Base-by-base conservation (phyloP, 2,329 filamentous ascomycete species). In the Paracamarosporium sp. region DNA sequence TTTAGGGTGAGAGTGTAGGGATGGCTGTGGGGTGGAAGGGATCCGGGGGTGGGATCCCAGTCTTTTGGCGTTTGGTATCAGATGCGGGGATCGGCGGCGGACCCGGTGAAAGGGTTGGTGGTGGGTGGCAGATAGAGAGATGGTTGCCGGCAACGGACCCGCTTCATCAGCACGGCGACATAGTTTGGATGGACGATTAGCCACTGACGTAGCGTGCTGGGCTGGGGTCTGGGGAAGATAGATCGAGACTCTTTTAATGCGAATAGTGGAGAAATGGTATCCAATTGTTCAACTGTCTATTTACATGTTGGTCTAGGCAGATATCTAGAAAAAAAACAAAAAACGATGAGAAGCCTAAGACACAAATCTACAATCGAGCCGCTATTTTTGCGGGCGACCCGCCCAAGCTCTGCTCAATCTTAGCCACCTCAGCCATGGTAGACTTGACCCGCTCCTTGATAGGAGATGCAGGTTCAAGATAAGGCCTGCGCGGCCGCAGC, bases 341-440 rank as follows among this genome's bases (percentile, higher is more conserved):
- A 47, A 33, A 47, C 5, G 35, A 47, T 24, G n/a, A 35, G 20
- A 35, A 12, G 9, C 22, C 9, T 9, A 27, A 12, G 11, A 36
- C n/a, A 36, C 22, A 27, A 22, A 25, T n/a, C 43, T 30, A 53
- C 11, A 53, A 28, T 31, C 40, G 25, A 15, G 50, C 36, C 9
- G 27, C 20, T 24, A 35, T n/a, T 27, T 53, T 28, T n/a, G 40
- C 47, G 22, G 57, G 44, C 13, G 57, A 47, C n/a, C n/a, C n/a
- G n/a, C 62, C 61, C 28, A 67, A 43, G 50, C 56, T 57, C 47
- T 61, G 50, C 38, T 67, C 65, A 13, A 68, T 65, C 31, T 50
- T 53, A 7, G 59, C 64, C n/a, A 68, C 55, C 46, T 66, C 65
- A 11, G 59, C 64, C 58, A 60, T 68, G 9, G 43, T 56, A 15